Evolutionary conservation across 345 rosid genomes (phyloP).

Genomic region (Moringa oleifera): DNA sequence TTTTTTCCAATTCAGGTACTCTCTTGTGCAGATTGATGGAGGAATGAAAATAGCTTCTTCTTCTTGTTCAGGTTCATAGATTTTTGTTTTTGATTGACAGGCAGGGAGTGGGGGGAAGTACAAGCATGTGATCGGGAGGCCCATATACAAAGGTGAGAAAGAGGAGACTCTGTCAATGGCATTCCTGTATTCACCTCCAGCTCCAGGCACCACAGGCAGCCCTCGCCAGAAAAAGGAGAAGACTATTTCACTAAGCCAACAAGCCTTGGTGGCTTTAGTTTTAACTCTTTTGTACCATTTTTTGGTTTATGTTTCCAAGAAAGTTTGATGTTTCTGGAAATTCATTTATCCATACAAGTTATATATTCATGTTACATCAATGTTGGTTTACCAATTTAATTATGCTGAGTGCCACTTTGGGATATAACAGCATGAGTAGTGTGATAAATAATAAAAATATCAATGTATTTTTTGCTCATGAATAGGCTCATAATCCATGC

Average conservation of each 20-base stretch:
- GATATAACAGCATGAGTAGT: too few relatives aligned
- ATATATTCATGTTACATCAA: too few relatives aligned
- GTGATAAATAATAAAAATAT: too few relatives aligned
- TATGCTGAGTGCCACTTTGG: too few relatives aligned
- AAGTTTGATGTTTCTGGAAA: constrained; percentile 14
- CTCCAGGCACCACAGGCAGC: constrained; percentile 4
- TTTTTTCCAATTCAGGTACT: too few relatives aligned
- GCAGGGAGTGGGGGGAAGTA: constrained; percentile 43
- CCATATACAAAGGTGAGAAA: constrained; percentile 33
- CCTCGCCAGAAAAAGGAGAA: constrained; percentile 12
- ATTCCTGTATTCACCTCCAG: constrained; percentile 36
- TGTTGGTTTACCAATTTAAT: too few relatives aligned
- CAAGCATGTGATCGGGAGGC: constrained; percentile 64
- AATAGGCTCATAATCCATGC: too few relatives aligned
- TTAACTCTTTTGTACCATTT: constrained; percentile 49
- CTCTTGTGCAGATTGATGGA: too few relatives aligned
- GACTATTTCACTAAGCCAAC: constrained; percentile 56
- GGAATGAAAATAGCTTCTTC: too few relatives aligned
- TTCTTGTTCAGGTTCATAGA: too few relatives aligned
- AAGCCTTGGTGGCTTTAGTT: constrained; percentile 42
- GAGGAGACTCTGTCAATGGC: constrained; percentile 54
- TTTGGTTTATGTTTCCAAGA: constrained; percentile 26
- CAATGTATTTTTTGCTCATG: too few relatives aligned
- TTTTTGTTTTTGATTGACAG: constrained; percentile 16
- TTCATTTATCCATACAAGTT: too few relatives aligned